Percentiles rank a stretch among this genome's conserved stretches.
phyloP scores from a whole-genome alignment of 31 red algal genomes.

The Asparagopsis taxiformis region DNA sequence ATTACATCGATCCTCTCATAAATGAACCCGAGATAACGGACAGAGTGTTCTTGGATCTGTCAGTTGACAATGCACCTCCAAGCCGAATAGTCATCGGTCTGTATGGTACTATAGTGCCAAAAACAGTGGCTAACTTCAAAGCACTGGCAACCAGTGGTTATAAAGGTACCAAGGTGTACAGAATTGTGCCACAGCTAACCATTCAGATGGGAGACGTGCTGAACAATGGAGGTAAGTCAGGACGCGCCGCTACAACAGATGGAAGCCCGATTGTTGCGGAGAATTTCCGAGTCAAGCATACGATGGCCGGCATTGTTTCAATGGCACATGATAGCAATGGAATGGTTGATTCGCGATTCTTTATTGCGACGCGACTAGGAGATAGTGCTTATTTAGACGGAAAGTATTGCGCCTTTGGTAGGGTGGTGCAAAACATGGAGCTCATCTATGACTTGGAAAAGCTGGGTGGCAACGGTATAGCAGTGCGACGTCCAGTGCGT shows the following conservation, averaged over 20 bases:
- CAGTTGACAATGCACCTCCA: slow-evolving; percentile 18
- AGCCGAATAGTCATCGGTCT: slow-evolving; percentile 57
- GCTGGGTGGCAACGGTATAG: background rate
- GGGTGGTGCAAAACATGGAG: slow-evolving; percentile 73
- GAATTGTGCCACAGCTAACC: slow-evolving; percentile 77
- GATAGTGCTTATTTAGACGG: slow-evolving; percentile 91
- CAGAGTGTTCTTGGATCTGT: slow-evolving; percentile 60
- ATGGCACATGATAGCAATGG: slow-evolving; percentile 61
- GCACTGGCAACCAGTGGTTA: slow-evolving; percentile 21
- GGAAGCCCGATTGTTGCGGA: slow-evolving; percentile 21
- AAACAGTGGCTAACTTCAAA: slow-evolving; percentile 65
- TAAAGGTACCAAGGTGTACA: slow-evolving; percentile 71
- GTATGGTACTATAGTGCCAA: slow-evolving; percentile 63
- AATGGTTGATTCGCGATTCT: slow-evolving; percentile 74
- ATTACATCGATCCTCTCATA: slow-evolving; percentile 39
- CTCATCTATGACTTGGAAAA: slow-evolving; percentile 58
- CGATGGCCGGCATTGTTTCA: slow-evolving; percentile 58
- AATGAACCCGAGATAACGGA: slow-evolving; percentile 47
- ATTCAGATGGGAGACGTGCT: slow-evolving; percentile 85
- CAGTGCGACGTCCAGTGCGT: background rate
- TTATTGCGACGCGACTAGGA: slow-evolving; percentile 65
- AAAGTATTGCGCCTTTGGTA: slow-evolving; percentile 80
- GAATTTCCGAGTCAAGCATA: slow-evolving; percentile 56
- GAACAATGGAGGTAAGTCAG: slow-evolving; percentile 45
- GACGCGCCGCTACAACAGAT: slow-evolving; percentile 11